Evolutionary conservation across 2,329 filamentous ascomycete species (phyloP).

Genomic region (Fusarium miscanthi): DNA sequence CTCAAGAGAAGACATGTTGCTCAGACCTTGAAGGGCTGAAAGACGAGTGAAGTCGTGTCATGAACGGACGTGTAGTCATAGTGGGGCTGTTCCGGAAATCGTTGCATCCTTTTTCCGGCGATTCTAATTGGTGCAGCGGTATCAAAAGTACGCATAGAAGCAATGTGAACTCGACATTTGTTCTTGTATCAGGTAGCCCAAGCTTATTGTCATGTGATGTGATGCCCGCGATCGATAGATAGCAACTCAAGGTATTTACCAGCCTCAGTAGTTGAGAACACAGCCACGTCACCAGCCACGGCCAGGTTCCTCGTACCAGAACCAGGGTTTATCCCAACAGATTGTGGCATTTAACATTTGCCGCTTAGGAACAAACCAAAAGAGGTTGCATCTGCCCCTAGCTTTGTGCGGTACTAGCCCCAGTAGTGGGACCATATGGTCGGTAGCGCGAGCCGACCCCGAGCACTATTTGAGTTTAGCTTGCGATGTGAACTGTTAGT

Average conservation of each 20-base stretch:
- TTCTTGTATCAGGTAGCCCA: not conserved
- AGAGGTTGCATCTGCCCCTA: not conserved
- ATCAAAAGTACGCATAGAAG: not conserved
- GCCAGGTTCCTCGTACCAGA: not conserved
- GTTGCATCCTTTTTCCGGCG: not conserved
- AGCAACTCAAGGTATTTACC: not conserved
- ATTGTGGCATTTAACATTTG: not conserved
- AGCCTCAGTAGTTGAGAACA: not conserved
- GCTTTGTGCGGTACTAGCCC: not conserved
- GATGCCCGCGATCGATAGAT: accelerated
- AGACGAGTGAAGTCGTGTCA: not conserved
- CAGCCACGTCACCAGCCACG: not conserved
- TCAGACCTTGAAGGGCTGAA: not conserved
- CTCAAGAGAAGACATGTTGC: not conserved
- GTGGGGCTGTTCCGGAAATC: not conserved
- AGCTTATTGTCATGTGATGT: not conserved
- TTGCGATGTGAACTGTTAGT: slow-evolving; percentile 1
- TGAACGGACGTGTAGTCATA: not conserved
- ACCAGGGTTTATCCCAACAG: not conserved
- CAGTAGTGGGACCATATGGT: not conserved
- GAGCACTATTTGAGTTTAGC: slow-evolving; percentile 1
- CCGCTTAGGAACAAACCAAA: not conserved
- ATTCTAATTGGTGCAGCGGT: not conserved
- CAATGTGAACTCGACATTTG: not conserved
- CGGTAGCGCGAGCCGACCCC: not conserved